Base-by-base conservation (phyloP, 2,329 filamentous ascomycete species). In the Monilinia fructicola region DNA sequence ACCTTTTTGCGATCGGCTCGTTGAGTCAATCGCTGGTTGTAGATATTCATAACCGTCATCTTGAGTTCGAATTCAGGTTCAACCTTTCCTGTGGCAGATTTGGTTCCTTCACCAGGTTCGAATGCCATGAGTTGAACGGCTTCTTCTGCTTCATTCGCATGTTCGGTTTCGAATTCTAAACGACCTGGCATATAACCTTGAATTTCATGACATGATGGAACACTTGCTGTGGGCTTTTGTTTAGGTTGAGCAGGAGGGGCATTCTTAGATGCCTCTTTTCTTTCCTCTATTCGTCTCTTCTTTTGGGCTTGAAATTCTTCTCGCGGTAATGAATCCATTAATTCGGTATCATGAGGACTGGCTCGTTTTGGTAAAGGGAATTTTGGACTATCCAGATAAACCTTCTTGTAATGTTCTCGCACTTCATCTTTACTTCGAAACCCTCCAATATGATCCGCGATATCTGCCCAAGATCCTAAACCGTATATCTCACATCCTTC, bases 91-190 rank as follows among this genome's bases (percentile, higher is more conserved):
- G 93, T 97, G 3, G 84, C 81, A 0, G 90, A 88, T 74, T 97
- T 96, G 71, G 96, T 83, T 67, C 95, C 95, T 78, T 97, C 94
- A 35, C 95, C 95, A 0, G 95, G 94, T 67, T 98, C 94, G 74
- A 99, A 99, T 70, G 96, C 91, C 93, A 99, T 98, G 70, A 96
- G 89, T 77, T 99, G 95, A 2, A 99, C 95, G 0, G 94, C 94
- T 79, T 98, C 96, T 80, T 99, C 95, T 0, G 95, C 95, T 74
- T 99, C 95, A 74, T 99, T 99, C 75, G 94, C 91, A 76, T 97
- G 95, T 74, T 99, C 95, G 0, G 92, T 97, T 82, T 99, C 95
- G 71, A 99, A 99, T 75, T 99, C 95, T 71, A 99, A 79, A 52
- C 95, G 92, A 54, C 95, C 95, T 3, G 95, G 95, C 95, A 99